Conservation (phyloP, 2,329 filamentous ascomycete species). For the Thermomyces lanuginosus region DNA sequence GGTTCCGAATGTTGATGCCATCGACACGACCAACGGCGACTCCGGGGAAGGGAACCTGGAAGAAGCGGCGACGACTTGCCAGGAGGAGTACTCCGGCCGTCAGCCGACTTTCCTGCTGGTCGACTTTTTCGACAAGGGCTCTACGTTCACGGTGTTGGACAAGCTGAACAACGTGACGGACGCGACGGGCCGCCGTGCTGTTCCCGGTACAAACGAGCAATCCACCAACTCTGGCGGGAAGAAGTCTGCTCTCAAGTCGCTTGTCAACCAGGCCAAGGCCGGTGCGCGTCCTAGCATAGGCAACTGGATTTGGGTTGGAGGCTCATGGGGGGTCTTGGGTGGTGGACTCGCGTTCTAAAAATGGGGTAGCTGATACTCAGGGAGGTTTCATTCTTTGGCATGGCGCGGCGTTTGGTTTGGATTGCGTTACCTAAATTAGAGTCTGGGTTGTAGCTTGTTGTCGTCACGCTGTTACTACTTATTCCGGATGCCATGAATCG, state of each 20-base stretch:
- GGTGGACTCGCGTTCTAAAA: conserved; percentile 22
- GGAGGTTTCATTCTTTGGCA: background rate
- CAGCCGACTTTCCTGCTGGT: conserved; percentile 60
- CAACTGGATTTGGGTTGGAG: conserved; percentile 30
- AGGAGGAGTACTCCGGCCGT: conserved; percentile 38
- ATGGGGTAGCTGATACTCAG: conserved; percentile 5
- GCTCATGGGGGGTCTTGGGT: conserved; percentile 25
- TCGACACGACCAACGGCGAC: conserved; percentile 50
- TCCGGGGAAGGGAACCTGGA: conserved; percentile 40
- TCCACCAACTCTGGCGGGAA: conserved; percentile 18
- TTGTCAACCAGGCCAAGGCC: conserved; percentile 21
- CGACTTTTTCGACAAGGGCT: conserved; percentile 62
- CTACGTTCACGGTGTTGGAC: conserved; percentile 54
- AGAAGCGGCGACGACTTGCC: conserved; percentile 35
- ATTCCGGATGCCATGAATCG: too few species aligned
- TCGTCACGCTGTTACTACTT: conserved; percentile 1
- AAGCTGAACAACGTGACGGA: conserved; percentile 42
- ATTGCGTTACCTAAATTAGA: too few species aligned
- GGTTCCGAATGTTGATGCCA: conserved; percentile 44
- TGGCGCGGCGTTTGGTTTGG: background rate
- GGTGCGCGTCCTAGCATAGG: conserved; percentile 24
- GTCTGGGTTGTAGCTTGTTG: background rate
- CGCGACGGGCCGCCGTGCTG: conserved; percentile 27
- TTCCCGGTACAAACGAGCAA: conserved; percentile 14
- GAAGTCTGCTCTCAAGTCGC: conserved; percentile 22